Base-by-base conservation (phyloP, 768 basidiomycete species). In the Trametes sanguinea region DNA sequence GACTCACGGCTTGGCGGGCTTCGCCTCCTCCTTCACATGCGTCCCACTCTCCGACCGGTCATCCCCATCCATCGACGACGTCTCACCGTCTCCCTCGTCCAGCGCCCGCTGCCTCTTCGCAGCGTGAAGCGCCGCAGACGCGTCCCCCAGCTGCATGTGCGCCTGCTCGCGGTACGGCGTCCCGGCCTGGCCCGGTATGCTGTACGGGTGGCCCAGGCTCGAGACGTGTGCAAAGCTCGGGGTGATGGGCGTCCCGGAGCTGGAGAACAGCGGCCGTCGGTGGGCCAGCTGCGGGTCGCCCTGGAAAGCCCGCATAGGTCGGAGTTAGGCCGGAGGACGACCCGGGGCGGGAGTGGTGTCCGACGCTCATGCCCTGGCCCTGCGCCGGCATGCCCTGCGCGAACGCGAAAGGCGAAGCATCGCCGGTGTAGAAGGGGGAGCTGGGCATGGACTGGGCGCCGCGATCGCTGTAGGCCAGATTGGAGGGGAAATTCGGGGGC, bases 1-100 rank as follows among this genome's bases (percentile, higher is more conserved):
- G 11, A 67, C 66, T 62, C 61, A 67, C 66, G 66, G 63, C 58
- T 64, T 67, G 14, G 51, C 44, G 14, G 61, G 57, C 53, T 62
- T 62, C 54, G 51, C 63, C 13, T 57, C 61, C 16, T 57, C 65
- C 59, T 66, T 62, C 53, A 43, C 42, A 32, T 60, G 65, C 17
- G 8, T 33, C 43, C 47, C 54, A 4, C 47, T 51, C 14, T 64
- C 66, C 50, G 59, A 64, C 4, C 22, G 44, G 27, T 54, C 63
- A 13, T 65, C 64, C 11, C 64, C 64, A 3, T 62, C 57, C 48
- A 48, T 56, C 40, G 61, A 62, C 39, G 57, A 57, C 33, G 7
- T 47, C 2, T 64, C 58, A 50, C 64, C 66, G 16, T 61, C 63
- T 16, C 33, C 52, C 16, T 67, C 67, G 6, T 65, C 67, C 32